Conservation (phyloP, 2,329 filamentous ascomycete species). For the Nemania abortiva region DNA sequence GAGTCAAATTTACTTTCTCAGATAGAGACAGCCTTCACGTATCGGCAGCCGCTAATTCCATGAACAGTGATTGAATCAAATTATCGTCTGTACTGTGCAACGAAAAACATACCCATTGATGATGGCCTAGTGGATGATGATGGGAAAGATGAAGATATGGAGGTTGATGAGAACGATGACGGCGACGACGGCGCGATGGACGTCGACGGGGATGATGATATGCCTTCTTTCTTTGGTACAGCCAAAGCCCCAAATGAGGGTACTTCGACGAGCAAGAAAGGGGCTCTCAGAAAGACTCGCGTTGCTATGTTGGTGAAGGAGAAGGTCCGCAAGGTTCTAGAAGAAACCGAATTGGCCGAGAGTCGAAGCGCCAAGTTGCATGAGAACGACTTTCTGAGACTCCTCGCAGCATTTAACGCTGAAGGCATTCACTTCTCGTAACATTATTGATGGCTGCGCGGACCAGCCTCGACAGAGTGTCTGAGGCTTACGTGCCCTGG, state of each 20-base stretch:
- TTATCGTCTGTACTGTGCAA: constrained; percentile 89
- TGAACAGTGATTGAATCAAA: constrained; percentile 90
- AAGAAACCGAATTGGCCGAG: constrained; percentile 83
- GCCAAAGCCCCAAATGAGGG: constrained; percentile 57
- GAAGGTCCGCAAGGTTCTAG: constrained; percentile 88
- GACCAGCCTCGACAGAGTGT: not conserved
- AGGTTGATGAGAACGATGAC: constrained; percentile 59
- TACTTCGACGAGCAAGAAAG: constrained; percentile 71
- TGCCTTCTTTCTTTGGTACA: constrained; percentile 88
- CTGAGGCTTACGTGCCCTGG: not conserved
- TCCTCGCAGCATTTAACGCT: constrained; percentile 86
- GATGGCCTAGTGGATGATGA: constrained; percentile 68
- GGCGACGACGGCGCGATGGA: constrained; percentile 56
- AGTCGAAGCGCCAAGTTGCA: constrained; percentile 88
- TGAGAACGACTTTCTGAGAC: constrained; percentile 88
- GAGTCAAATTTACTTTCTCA: not conserved
- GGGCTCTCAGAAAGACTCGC: constrained; percentile 75
- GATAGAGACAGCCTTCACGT: not conserved
- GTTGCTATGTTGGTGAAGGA: constrained; percentile 84
- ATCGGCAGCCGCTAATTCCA: constrained; percentile 61
- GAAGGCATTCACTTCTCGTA: constrained; percentile 93
- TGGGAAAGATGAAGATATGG: constrained; percentile 55
- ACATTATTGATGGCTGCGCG: not conserved
- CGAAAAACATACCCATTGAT: constrained; percentile 83
- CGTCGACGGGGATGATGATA: constrained; percentile 70